Base-by-base conservation (phyloP, 192 early-diverging fungal genomes). In the Coemansia sp. region DNA sequence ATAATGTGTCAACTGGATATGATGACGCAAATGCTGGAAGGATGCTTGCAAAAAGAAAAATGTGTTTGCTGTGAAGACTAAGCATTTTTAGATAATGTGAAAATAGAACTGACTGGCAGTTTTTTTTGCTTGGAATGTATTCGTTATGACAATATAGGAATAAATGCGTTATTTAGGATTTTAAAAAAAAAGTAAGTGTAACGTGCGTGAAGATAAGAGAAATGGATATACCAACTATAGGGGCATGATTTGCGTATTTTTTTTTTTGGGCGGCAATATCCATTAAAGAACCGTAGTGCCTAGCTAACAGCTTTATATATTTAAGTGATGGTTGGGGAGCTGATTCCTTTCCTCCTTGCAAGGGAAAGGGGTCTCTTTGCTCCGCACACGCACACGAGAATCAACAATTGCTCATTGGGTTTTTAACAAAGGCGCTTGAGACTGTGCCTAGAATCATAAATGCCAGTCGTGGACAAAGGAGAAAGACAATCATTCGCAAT, bases 401-500 rank as follows among this genome's bases (percentile, higher is more conserved):
- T 60, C 33, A 36, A 24, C 20, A 24, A 24, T 60, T 36, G 58
- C 21, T 39, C 21, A 27, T 31, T 23, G 58, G 58, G 58, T 4
- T 39, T 54, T 33, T 10, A 9, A 24, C 58, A 39, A 46, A 46
- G 39, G 39, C 39, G 39, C 17, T 46, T 46, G 17, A 1, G 39
- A 46, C 39, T 46, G 39, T 33, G 58, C 33, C 39, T 42, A 42
- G 14, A 60, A 60, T 22, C 32, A 60, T 39, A 24, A 53, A 63
- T 63, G 61, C 51, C 29, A 27, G 6, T 31, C 14, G 19, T 53
- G 27, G 61, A 4, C 51, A 63, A 63, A 63, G 61, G 27, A 63
- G 53, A 62, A 63, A 63, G 61, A 63, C 61, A 50, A 62, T 51
- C 42, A n/a, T 51, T 36, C 27, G 29, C 10, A 39, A 61, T 61